Percentiles rank a stretch among this genome's conserved stretches.
Evolutionary conservation across 2,329 filamentous ascomycete genomes (phyloP).

Genomic region (Sporothrix mexicana): DNA sequence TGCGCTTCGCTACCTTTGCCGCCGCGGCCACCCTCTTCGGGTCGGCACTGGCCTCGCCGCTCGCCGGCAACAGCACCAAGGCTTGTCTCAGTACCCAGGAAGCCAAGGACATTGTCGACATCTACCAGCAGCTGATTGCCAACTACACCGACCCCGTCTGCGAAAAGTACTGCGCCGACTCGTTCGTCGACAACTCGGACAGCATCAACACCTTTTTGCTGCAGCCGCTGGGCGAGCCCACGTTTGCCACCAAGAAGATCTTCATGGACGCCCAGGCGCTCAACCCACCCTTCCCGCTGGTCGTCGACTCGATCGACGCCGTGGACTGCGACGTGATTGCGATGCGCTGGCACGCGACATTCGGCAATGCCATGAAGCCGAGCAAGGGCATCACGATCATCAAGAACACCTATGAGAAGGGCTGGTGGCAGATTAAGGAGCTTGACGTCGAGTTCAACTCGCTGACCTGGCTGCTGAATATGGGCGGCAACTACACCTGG

Average conservation of each 20-base stretch:
- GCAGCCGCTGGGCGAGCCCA: slow-evolving; percentile 43
- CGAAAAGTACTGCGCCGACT: slow-evolving; percentile 43
- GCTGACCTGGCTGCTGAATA: slow-evolving; percentile 45
- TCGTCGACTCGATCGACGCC: slow-evolving; percentile 43
- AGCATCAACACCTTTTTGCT: slow-evolving; percentile 46
- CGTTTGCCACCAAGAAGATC: slow-evolving; percentile 45
- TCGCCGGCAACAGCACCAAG: slow-evolving; percentile 29
- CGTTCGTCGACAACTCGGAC: slow-evolving; percentile 45
- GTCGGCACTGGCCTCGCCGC: slow-evolving; percentile 30
- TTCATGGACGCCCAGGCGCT: slow-evolving; percentile 43
- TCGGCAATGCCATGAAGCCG: slow-evolving; percentile 43
- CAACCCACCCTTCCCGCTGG: slow-evolving; percentile 43
- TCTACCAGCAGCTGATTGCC: slow-evolving; percentile 44
- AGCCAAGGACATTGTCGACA: slow-evolving; percentile 41
- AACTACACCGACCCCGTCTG: slow-evolving; percentile 42
- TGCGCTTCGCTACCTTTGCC: slow-evolving; percentile 31
- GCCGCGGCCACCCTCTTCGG: slow-evolving; percentile 31
- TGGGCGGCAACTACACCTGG: slow-evolving; percentile 45
- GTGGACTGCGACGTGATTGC: slow-evolving; percentile 42
- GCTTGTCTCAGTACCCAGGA: slow-evolving; percentile 36
- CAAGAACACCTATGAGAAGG: slow-evolving; percentile 40
- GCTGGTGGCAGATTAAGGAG: slow-evolving; percentile 43
- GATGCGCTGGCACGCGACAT: slow-evolving; percentile 44
- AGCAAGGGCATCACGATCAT: slow-evolving; percentile 44
- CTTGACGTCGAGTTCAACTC: slow-evolving; percentile 45